Evolutionary conservation across 2,329 filamentous ascomycete genomes (phyloP).

Genomic region (Thermoascus crustaceus): DNA sequence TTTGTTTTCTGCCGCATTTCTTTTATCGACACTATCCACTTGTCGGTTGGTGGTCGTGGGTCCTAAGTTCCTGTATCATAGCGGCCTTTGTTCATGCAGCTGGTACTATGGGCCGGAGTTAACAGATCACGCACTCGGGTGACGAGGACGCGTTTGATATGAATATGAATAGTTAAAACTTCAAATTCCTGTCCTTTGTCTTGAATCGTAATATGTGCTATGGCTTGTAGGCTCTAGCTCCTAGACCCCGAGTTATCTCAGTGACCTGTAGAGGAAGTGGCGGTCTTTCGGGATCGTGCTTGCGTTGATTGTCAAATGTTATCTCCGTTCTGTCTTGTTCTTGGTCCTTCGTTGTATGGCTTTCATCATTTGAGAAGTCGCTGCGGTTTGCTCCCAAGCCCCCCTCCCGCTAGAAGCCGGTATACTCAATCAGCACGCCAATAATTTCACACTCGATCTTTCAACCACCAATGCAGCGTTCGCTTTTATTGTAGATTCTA

Average conservation of each 20-base stretch:
- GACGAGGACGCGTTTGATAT: background rate
- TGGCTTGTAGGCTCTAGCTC: no score
- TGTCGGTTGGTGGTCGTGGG: conserved; percentile 30
- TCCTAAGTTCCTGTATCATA: conserved; percentile 37
- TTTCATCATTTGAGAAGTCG: no score
- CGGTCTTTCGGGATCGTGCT: no score
- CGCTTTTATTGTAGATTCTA: no score
- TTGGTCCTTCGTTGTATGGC: conserved; percentile 1
- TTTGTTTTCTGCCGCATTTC: conserved; percentile 28
- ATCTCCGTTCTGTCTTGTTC: background rate
- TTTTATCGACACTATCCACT: conserved; percentile 33
- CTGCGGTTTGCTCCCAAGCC: no score
- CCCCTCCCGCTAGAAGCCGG: no score
- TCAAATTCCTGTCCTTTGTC: background rate
- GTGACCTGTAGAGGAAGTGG: no score
- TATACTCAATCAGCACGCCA: no score
- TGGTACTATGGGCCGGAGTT: conserved; percentile 23
- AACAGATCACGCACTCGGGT: conserved; percentile 1
- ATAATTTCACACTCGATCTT: no score
- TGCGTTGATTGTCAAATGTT: no score
- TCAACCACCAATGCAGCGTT: no score
- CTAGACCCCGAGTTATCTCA: no score
- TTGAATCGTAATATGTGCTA: background rate
- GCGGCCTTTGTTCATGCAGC: conserved; percentile 12
- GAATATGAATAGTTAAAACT: conserved; percentile 3